Conservation (phyloP, 1,139 yeast genomes). For the Martiniozyma asiatica region DNA sequence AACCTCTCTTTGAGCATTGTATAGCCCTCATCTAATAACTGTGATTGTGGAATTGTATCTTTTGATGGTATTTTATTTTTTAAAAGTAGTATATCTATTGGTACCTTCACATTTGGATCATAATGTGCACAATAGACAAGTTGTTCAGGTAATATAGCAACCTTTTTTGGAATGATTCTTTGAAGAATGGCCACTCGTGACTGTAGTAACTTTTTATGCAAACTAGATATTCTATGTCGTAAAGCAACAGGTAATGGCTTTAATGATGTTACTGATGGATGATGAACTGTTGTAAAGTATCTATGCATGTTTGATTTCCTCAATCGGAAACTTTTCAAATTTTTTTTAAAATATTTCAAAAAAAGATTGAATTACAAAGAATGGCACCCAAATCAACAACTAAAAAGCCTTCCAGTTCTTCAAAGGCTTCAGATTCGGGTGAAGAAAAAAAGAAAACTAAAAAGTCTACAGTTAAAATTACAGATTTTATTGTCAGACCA, state of each 20-base stretch:
- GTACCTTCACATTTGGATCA: background rate
- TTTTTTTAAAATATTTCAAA: too few species aligned
- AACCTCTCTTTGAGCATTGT: too few species aligned
- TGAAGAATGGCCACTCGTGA: conserved; percentile 2
- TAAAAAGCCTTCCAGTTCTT: conserved; percentile 5
- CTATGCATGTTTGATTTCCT: too few species aligned
- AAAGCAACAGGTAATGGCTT: background rate
- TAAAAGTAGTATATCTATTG: too few species aligned
- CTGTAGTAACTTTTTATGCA: background rate
- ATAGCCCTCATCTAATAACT: conserved; percentile 3
- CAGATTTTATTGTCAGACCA: conserved; percentile 53
- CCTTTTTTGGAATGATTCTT: conserved; percentile 2
- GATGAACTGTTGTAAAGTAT: conserved; percentile 1
- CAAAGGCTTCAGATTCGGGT: conserved; percentile 6
- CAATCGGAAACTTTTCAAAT: too few species aligned
- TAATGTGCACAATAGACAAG: conserved; percentile 1
- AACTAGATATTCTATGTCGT: conserved; percentile 1
- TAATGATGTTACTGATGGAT: background rate
- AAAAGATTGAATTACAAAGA: too few species aligned
- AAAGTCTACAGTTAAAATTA: conserved; percentile 24
- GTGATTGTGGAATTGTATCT: background rate
- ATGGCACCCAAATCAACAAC: conserved; percentile 12
- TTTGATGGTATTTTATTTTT: too few species aligned
- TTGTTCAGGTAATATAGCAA: conserved; percentile 1
- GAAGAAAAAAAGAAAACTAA: conserved; percentile 24